Base-by-base conservation (phyloP, 345 rosid genomes). In the Litchi chinensis region DNA sequence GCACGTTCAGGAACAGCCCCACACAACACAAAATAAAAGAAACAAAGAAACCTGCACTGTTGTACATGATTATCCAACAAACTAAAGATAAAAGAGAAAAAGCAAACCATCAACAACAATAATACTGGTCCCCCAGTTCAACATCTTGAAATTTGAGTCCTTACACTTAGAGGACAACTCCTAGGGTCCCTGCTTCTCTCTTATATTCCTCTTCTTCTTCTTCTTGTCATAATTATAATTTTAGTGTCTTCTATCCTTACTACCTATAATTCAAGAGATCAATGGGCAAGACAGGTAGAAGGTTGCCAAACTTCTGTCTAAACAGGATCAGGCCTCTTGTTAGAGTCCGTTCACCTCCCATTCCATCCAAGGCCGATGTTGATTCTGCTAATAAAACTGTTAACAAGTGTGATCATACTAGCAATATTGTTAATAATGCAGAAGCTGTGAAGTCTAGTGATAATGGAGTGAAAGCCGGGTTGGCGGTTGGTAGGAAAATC, bases 301-400 rank as follows among this genome's bases (percentile, higher is more conserved):
- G 86, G 81, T 60, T 89, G 82, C 91, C 94, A 3, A 84, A 89
- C 4, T 92, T 95, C 82, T 95, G 95, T 65, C 88, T 90, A 12
- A 93, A 91, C 88, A 89, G 95, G 83, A 81, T 93, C 68, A 88
- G 92, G 89, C 91, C 98, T 71, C 95, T 89, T 74, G 92, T 84
- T 40, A 84, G 89, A 85, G 93, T 92, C 71, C 90, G 94, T 28
- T 87, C 97, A 43, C 93, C 97, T 10, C 88, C 89, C 2, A 62
- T 84, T 65, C 92, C 87, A 77, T 57, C 91, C 71, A 88, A 91
- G 79, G 57, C 76, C 9, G 37, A 64, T 39, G 68, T 8, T 8
- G 9, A 72, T 60, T 60, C 76, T 24, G 46, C 48, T 41, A 8
- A 71, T 21, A 18, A 82, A 74, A 60, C 18, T 77, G 79, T 84